Base-by-base conservation (phyloP, 768 basidiomycete genomes). In the Russula emetica region DNA sequence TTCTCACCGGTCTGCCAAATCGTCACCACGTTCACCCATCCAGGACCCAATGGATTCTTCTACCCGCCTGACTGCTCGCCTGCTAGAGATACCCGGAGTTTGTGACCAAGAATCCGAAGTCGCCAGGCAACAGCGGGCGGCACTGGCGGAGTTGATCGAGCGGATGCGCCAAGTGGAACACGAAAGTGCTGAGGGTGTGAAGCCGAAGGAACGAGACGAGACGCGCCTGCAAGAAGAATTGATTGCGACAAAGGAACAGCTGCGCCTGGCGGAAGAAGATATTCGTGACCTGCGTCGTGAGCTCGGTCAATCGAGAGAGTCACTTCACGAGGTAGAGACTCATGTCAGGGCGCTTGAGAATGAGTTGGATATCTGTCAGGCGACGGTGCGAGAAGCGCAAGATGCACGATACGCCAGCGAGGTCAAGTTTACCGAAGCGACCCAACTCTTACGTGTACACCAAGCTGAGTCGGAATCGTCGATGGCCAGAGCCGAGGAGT, bases 401-500 rank as follows among this genome's bases (percentile, higher is more conserved):
- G 62, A 63, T 9, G 57, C 62, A 42, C 62, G 34, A 0, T 52
- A 13, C 2, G 22, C 42, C 7, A 26, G 30, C 5, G 28, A 22
- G 40, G 24, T n/a, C 5, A 58, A 63, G 42, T 63, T 45, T 4
- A 8, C 34, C 32, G 44, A 58, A 5, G 51, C 26, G 9, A 34
- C 28, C 24, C 34, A 32, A 47, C 51, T 58, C 5, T 22, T 63
- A 24, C 50, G 51, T 22, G 42, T 38, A 30, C 42, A 40, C 24
- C 14, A 24, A 7, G 40, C 24, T 13, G 62, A 63, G 51, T 24
- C 54, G 32, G 57, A 58, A 9, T 53, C 57, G 1, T 55, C 34
- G 22, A 63, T 6, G 51, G 44, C n/a, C 34, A 34, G 26, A 9
- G 57, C 20, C 2, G 42, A 58, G 26, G 42, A 32, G 14, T 30